Evolutionary conservation across 2,329 filamentous ascomycete species (phyloP), one percentile per base, ranked within the genome.

Genomic region (Blastomyces gilchristii): DNA sequence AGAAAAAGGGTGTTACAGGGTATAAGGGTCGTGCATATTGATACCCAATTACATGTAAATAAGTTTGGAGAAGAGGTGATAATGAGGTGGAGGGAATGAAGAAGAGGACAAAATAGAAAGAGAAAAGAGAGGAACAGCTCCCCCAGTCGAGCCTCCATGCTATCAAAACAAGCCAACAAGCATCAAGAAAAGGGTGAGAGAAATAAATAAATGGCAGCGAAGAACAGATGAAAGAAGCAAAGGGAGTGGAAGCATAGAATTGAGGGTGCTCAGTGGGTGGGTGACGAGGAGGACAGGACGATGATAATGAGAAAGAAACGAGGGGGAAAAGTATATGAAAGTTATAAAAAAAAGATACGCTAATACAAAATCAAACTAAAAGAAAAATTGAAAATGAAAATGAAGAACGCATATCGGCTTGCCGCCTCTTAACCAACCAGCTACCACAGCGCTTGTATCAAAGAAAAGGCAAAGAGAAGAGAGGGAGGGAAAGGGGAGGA

Each of bases 401-500:
- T 34, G 6, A 34, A 16, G 56, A 63, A 61, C 9, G 8, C 4
- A 45, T 16, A 45, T 45, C 2, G 41, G 41, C 41, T 45, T 18
- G 41, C 41, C 14, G 14, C 16, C 3, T 45, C 41, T 4, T 31
- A 31, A 31, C 14, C 41, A 45, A 45, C 14, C 12, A 22, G 6
- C 43, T 16, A 45, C 18, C 50, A 57, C 34, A 57, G 41, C n/a
- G 41, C 58, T 56, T 64, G 47, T 54, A 61, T 61, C 56, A 64
- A 63, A 54, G 61, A 56, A 62, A 61, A 68, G 68, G 68, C 58
- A 63, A 69, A 67, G 68, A 45, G 62, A 65, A 62, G 61, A 63
- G 58, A 62, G 62, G 37, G 34, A 11, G 62, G 37, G 34, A 11
- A 11, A 37, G 8, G 34, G 56, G 61, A 62, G 25, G 49, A 37